These are phyloP conservation scores for Arabidopsis suecica DNA, from an alignment of 345 rosid genomes.

Conservation along the genomic window DNA sequence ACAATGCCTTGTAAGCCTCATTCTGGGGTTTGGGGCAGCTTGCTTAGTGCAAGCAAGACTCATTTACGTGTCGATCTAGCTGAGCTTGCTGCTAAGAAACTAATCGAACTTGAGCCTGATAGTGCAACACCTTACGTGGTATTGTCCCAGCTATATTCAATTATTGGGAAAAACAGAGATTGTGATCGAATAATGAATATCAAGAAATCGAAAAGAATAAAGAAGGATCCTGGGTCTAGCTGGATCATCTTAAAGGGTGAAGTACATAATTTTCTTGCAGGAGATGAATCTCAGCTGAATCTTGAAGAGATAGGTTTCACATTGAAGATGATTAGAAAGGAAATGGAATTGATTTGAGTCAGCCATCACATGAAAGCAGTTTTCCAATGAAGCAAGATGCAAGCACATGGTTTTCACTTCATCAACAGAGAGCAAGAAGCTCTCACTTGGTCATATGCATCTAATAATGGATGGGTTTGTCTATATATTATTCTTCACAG, in stretches of 20 bases:
- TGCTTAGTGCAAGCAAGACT: constrained; percentile 67
- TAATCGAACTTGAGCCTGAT: constrained; percentile 67
- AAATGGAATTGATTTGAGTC: constrained; percentile 40
- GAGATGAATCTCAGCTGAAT: constrained; percentile 56
- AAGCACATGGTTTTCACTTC: not conserved
- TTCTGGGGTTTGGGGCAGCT: constrained; percentile 88
- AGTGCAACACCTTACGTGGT: constrained; percentile 75
- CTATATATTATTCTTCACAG: constrained; percentile 1
- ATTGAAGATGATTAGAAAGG: constrained; percentile 47
- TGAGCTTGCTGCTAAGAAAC: constrained; percentile 64
- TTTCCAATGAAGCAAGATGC: constrained; percentile 3
- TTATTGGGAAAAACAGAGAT: constrained; percentile 52
- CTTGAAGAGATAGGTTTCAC: constrained; percentile 49
- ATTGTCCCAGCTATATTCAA: constrained; percentile 61
- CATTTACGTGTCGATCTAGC: constrained; percentile 66
- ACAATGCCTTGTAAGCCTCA: constrained; percentile 66
- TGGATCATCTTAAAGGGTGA: constrained; percentile 61
- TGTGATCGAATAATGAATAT: constrained; percentile 52
- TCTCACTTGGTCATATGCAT: not conserved
- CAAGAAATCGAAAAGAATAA: constrained; percentile 57
- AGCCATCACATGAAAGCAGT: constrained; percentile 27
- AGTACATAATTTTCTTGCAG: constrained; percentile 58
- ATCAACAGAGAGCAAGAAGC: constrained; percentile 15
- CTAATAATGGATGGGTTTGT: not conserved
- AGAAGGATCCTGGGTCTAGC: constrained; percentile 81